Evolutionary conservation across 148 eudicot genomes (phyloP).

Genomic region (Hydrangea macrophylla): DNA sequence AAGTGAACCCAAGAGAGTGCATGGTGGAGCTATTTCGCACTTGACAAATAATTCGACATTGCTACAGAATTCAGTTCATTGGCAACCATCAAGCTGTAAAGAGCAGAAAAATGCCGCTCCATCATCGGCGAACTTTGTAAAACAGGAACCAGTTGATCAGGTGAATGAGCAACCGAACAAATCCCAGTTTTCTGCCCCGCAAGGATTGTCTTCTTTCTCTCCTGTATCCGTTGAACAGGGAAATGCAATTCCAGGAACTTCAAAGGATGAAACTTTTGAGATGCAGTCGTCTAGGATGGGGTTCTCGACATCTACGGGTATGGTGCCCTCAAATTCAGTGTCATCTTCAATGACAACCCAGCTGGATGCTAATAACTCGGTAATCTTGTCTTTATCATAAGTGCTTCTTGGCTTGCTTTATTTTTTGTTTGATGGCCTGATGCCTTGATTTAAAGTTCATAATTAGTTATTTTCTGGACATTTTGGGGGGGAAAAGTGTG

Average conservation of each 20-base stretch:
- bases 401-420: background rate
- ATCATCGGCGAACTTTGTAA: slow-evolving; percentile 45
- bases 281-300: slow-evolving; percentile 50
- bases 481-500: too few relatives aligned
- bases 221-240: slow-evolving; percentile 45
- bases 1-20: slow-evolving; percentile 43
- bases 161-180: slow-evolving; percentile 51
- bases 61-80: slow-evolving; percentile 45
- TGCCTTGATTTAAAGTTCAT: slow-evolving; percentile 2
- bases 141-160: slow-evolving; percentile 66
- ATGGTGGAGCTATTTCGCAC: slow-evolving; percentile 36
- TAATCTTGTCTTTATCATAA: slow-evolving; percentile 17
- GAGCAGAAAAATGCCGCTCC: slow-evolving; percentile 46
- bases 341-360: slow-evolving; percentile 32
- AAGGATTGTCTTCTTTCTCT: slow-evolving; percentile 37
- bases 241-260: slow-evolving; percentile 36
- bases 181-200: slow-evolving; percentile 34
- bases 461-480: too few relatives aligned
- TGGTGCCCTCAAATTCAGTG: slow-evolving; percentile 27
- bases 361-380: slow-evolving; percentile 42
- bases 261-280: slow-evolving; percentile 47
- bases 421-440: background rate
- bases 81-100: slow-evolving; percentile 44
- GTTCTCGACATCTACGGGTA: slow-evolving; percentile 33
- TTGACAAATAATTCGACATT: slow-evolving; percentile 25